phyloP scores from a whole-genome alignment of 306 rosid genomes.

The Carpinus fangiana region DNA sequence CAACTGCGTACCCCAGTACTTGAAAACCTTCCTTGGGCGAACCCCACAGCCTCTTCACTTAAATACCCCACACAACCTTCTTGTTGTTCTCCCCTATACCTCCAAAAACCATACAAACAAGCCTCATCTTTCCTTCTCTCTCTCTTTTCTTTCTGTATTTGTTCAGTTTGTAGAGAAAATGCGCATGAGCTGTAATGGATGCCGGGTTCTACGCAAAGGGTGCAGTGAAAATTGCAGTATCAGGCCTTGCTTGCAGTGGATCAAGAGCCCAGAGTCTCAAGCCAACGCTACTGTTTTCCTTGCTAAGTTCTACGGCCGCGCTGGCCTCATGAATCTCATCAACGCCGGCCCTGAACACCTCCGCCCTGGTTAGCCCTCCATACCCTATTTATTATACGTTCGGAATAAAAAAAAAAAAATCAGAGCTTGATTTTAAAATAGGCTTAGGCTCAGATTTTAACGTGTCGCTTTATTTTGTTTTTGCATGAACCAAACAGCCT shows the following conservation, averaged over 20 bases:
- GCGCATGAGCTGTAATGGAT: conserved; percentile 99
- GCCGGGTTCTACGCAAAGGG: conserved; percentile 85
- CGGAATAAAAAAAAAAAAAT: not conserved
- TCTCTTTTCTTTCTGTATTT: not conserved
- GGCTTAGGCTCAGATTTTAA: not conserved
- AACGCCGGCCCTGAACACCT: conserved; percentile 95
- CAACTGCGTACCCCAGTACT: conserved; percentile 52
- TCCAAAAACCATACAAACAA: not conserved
- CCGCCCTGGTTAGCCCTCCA: conserved; percentile 67
- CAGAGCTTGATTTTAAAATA: not conserved
- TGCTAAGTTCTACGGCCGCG: conserved; percentile 95
- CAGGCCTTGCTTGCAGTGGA: conserved; percentile 90
- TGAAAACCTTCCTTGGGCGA: conserved; percentile 36
- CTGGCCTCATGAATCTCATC: conserved; percentile 93
- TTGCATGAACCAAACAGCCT: conserved; percentile 3
- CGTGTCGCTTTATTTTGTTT: not conserved
- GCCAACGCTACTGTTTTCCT: conserved; percentile 96
- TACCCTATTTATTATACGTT: not conserved
- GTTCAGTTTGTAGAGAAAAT: conserved; percentile 36
- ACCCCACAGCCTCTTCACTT: conserved; percentile 7
- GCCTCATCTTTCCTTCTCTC: not conserved
- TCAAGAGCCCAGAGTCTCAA: conserved; percentile 88
- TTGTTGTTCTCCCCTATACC: not conserved
- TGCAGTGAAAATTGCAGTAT: conserved; percentile 94
- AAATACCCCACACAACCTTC: conserved; percentile 23